Evolutionary conservation across 495 filamentous ascomycete genomes (phyloP).

Genomic region (Penicillium bialowiezense): DNA sequence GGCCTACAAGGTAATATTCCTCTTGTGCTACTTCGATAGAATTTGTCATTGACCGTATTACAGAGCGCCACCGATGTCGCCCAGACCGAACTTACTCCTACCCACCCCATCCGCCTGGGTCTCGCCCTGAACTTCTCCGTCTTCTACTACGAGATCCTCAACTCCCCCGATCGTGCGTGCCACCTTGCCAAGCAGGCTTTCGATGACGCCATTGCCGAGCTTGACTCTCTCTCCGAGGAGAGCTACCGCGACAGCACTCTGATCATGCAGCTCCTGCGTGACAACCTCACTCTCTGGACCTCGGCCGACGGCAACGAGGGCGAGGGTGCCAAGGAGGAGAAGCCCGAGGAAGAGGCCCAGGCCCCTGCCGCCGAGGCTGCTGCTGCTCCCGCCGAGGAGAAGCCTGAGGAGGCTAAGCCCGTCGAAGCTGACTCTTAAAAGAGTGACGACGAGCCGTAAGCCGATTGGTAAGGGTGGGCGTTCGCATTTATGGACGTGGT

Average conservation of each 20-base stretch:
- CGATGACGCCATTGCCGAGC: constrained; percentile 98
- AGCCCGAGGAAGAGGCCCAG: constrained; percentile 55
- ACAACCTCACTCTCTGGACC: constrained; percentile 99
- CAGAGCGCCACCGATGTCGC: constrained; percentile 98
- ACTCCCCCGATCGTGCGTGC: constrained; percentile 97
- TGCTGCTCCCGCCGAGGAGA: constrained; percentile 38
- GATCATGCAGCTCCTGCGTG: constrained; percentile 99
- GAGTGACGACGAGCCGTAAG: constrained; percentile 18
- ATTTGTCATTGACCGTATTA: constrained; percentile 11
- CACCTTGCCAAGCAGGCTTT: constrained; percentile 99
- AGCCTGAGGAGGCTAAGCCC: constrained; percentile 44
- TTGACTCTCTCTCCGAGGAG: constrained; percentile 97
- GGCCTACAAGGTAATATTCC: constrained; percentile 83
- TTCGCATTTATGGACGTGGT: constrained; percentile 42
- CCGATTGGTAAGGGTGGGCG: constrained; percentile 29
- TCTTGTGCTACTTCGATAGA: constrained; percentile 5
- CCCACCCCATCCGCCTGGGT: constrained; percentile 97
- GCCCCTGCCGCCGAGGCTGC: constrained; percentile 37
- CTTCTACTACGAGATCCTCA: constrained; percentile 99
- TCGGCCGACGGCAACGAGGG: constrained; percentile 88
- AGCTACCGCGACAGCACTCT: constrained; percentile 99
- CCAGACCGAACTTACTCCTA: constrained; percentile 94
- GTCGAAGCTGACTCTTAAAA: constrained; percentile 38
- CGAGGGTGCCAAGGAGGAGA: constrained; percentile 68
- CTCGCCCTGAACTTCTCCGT: constrained; percentile 99